Conservation (phyloP, 495 filamentous ascomycete species). For the Copromyces sp. region DNA sequence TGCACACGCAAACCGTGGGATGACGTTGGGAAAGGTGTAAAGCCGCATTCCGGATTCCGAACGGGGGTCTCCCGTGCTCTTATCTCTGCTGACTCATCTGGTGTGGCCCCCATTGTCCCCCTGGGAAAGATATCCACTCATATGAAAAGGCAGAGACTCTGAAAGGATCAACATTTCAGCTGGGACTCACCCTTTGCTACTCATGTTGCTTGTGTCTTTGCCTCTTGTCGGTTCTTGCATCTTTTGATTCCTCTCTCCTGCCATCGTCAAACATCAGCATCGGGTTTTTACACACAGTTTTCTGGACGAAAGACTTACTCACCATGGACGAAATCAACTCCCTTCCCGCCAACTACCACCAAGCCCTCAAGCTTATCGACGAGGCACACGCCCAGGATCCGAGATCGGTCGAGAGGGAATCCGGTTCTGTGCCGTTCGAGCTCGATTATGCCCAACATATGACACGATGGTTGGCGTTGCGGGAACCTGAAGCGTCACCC, state of each 20-base stretch:
- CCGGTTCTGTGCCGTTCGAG: conserved; percentile 50
- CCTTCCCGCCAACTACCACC: conserved; percentile 18
- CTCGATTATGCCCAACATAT: conserved; percentile 71
- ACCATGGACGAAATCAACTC: conserved; percentile 16
- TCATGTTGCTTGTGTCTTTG: background rate
- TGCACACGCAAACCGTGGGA: background rate
- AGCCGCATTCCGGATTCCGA: background rate
- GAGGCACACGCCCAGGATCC: conserved; percentile 64
- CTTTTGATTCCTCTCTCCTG: background rate
- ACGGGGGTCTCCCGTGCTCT: background rate
- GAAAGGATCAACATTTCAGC: background rate
- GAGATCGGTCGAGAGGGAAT: conserved; percentile 25
- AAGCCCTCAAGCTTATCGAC: conserved; percentile 56
- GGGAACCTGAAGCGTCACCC: conserved; percentile 47
- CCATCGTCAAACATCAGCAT: background rate
- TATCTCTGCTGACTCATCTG: background rate
- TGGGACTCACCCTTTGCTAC: background rate
- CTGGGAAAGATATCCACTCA: background rate
- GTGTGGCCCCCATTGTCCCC: background rate
- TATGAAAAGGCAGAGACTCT: background rate
- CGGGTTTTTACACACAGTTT: background rate
- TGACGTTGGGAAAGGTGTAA: background rate
- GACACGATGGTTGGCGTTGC: conserved; percentile 53
- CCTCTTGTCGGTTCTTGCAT: background rate
- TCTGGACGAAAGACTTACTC: background rate